Evolutionary conservation across 345 rosid species (phyloP).

Genomic region (Citrus inodora): DNA sequence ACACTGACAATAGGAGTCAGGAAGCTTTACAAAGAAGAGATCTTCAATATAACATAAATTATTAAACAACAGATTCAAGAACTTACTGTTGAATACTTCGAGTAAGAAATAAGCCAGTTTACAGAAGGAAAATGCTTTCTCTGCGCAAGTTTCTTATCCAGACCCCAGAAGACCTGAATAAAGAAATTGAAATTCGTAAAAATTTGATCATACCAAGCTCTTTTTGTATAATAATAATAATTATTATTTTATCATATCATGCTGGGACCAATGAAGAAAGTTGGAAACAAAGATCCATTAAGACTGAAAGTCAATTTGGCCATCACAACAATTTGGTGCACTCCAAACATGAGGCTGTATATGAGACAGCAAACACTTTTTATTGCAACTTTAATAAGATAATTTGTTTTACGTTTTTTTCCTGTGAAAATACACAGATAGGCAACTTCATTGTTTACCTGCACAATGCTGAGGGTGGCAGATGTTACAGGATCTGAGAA

Average conservation of each 20-base stretch:
- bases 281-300: background rate
- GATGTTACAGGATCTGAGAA: conserved; percentile 99
- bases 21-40: background rate
- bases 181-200: conserved; percentile 4
- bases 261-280: background rate
- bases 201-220: background rate
- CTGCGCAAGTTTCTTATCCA: conserved; percentile 99
- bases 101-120: conserved; percentile 98
- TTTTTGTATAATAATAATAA: no score
- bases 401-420: background rate
- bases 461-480: conserved; percentile 99
- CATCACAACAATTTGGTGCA: background rate
- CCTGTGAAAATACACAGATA: background rate
- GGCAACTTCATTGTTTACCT: conserved; percentile 50
- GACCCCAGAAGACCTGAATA: conserved; percentile 98
- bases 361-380: background rate
- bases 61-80: conserved; percentile 9
- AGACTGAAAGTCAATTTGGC: background rate
- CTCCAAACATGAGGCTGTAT: no score
- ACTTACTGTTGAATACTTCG: conserved; percentile 88
- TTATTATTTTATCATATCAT: background rate
- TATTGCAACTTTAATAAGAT: background rate
- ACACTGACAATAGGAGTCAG: background rate
- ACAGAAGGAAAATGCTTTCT: conserved; percentile 99
- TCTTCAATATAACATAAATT: background rate